A percentile compares a stretch with the other conserved stretches of the same genome.
These are phyloP conservation scores for Colletotrichum lentis DNA, from an alignment of 2,329 filamentous ascomycete species.

Conservation along the genomic window DNA sequence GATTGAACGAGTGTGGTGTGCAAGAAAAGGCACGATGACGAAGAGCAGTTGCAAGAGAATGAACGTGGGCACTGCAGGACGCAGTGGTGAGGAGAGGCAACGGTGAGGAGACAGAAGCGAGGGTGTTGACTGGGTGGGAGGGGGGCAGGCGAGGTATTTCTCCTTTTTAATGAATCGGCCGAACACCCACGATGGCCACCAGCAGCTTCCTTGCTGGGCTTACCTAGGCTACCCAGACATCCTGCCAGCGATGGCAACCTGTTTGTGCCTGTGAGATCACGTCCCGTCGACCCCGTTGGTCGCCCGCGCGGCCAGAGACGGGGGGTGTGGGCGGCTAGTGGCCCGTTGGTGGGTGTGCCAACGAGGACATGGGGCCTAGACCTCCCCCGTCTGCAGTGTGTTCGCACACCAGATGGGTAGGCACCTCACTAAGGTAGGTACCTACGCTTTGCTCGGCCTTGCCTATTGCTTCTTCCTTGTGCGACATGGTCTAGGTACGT, in stretches of 20 bases:
- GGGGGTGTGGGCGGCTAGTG: conserved; percentile 1
- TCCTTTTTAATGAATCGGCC: conserved; percentile 30
- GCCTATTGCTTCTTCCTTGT: conserved; percentile 13
- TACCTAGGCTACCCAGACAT: conserved; percentile 26
- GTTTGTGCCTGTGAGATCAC: conserved; percentile 18
- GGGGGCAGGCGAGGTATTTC: conserved; percentile 36
- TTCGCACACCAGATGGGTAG: too few relatives aligned
- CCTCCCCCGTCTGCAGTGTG: background rate
- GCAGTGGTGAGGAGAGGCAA: conserved; percentile 25
- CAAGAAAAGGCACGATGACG: conserved; percentile 32
- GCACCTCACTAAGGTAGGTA: too few relatives aligned
- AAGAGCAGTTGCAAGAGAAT: conserved; percentile 36
- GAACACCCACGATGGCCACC: conserved; percentile 7
- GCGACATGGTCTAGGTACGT: background rate
- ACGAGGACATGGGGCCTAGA: conserved; percentile 26
- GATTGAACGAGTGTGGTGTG: conserved; percentile 30
- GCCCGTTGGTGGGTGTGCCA: conserved; percentile 6
- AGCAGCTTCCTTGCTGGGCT: conserved; percentile 11
- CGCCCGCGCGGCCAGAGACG: conserved; percentile 15
- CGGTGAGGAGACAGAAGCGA: conserved; percentile 14
- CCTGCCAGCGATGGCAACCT: conserved; percentile 26
- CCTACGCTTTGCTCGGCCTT: conserved; percentile 12
- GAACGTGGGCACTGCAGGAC: conserved; percentile 36
- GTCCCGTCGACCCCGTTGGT: conserved; percentile 18
- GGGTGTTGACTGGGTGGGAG: conserved; percentile 8